These are phyloP conservation scores for Penicillium odoratum DNA, from an alignment of 495 filamentous ascomycete genomes.

Conservation along the genomic window DNA sequence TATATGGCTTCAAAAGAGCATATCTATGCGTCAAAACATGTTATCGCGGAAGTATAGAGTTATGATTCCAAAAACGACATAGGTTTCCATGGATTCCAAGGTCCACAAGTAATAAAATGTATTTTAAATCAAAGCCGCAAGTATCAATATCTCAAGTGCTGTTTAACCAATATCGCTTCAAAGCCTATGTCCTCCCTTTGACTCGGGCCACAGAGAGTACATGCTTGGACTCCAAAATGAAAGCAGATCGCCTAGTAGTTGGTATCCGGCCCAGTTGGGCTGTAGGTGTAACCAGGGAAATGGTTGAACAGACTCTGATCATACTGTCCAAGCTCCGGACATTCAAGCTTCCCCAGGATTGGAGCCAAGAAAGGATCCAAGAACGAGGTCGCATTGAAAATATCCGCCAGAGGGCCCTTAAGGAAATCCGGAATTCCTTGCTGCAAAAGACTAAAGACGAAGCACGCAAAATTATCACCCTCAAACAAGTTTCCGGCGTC, in stretches of 20 bases:
- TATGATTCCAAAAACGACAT: neutral
- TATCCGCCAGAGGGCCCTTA: constrained; percentile 6
- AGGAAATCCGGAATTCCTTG: constrained; percentile 12
- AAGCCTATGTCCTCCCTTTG: too few species aligned
- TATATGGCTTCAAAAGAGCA: too few species aligned
- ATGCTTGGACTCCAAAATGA: neutral
- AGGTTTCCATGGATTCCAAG: neutral
- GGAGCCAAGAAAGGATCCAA: neutral
- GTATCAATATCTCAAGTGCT: too few species aligned
- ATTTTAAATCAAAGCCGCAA: neutral
- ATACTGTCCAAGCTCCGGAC: constrained; percentile 7
- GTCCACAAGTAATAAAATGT: neutral
- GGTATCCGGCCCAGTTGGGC: constrained; percentile 9
- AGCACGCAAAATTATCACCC: constrained; percentile 43
- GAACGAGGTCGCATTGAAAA: constrained; percentile 12
- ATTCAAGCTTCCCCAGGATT: constrained; percentile 1
- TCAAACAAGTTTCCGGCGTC: constrained; percentile 33
- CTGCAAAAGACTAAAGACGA: constrained; percentile 24
- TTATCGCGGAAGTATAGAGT: neutral
- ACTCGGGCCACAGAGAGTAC: too few species aligned
- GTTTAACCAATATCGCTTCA: too few species aligned
- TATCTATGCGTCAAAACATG: too few species aligned
- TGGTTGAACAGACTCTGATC: constrained; percentile 15
- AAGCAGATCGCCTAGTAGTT: neutral
- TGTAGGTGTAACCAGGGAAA: constrained; percentile 12